These are phyloP conservation scores for Grosmannia huntii DNA, from an alignment of 2,329 filamentous ascomycete species.

Conservation along the genomic window DNA sequence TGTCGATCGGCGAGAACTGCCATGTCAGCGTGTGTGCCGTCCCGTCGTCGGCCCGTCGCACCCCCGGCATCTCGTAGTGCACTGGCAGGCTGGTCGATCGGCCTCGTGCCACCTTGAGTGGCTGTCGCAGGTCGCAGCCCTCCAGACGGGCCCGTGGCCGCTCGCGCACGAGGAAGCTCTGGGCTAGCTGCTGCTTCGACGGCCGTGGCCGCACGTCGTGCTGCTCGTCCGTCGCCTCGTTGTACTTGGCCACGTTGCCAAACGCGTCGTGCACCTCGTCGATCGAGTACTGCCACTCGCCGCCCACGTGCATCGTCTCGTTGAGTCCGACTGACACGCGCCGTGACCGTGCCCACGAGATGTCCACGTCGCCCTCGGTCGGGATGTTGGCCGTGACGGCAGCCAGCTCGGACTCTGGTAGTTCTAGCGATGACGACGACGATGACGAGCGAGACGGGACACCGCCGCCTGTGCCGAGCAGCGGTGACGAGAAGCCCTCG, in stretches of 20 bases:
- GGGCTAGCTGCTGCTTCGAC: slow-evolving; percentile 45
- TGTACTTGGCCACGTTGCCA: slow-evolving; percentile 74
- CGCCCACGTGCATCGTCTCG: slow-evolving; percentile 69
- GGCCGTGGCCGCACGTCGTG: slow-evolving; percentile 47
- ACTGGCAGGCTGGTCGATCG: slow-evolving; percentile 56
- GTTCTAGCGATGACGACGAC: not conserved
- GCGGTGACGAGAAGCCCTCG: slow-evolving; percentile 68
- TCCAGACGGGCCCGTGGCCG: slow-evolving; percentile 60
- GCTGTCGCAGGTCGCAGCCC: slow-evolving; percentile 67
- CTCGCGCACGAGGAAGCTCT: slow-evolving; percentile 76
- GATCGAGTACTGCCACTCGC: slow-evolving; percentile 79
- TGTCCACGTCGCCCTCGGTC: slow-evolving; percentile 46
- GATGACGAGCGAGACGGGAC: slow-evolving; percentile 16
- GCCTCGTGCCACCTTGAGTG: slow-evolving; percentile 73
- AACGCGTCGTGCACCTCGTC: slow-evolving; percentile 87
- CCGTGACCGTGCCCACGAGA: slow-evolving; percentile 69
- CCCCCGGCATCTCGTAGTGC: slow-evolving; percentile 50
- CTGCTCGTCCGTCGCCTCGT: slow-evolving; percentile 48
- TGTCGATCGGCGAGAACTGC: slow-evolving; percentile 65
- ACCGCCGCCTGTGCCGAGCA: slow-evolving; percentile 49
- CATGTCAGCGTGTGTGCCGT: slow-evolving; percentile 60
- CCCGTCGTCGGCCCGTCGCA: slow-evolving; percentile 30
- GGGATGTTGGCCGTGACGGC: slow-evolving; percentile 31
- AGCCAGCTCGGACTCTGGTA: not conserved
- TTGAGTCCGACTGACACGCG: slow-evolving; percentile 73